Evolutionary conservation across 805 yeast species (phyloP).

Genomic region (Saccharomycopsis malanga): DNA sequence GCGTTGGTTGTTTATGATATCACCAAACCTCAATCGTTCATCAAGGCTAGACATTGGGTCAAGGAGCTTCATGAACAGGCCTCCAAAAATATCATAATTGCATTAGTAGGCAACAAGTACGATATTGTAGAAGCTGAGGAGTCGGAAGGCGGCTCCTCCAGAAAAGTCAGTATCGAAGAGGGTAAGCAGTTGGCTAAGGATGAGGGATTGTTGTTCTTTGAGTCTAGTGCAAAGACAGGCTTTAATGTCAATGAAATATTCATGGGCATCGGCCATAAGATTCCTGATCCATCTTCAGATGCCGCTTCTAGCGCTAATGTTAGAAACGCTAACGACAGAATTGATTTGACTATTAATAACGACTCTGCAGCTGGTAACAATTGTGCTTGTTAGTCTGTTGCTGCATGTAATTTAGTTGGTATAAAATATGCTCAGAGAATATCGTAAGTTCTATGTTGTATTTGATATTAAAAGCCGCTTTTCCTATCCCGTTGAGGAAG

Average conservation of each 20-base stretch:
- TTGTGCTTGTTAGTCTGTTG: conserved; percentile 34
- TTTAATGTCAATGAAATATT: conserved; percentile 87
- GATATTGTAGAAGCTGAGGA: conserved; percentile 69
- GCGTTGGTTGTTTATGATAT: conserved; percentile 94
- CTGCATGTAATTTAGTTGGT: too few species aligned
- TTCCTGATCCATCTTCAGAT: conserved; percentile 40
- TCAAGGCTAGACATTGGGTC: conserved; percentile 98
- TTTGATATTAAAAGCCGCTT: too few species aligned
- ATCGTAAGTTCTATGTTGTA: too few species aligned
- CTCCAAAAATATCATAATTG: conserved; percentile 82
- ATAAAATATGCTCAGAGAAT: too few species aligned
- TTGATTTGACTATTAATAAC: conserved; percentile 33
- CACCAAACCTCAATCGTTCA: conserved; percentile 89
- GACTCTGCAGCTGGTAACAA: conserved; percentile 24
- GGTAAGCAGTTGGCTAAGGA: conserved; percentile 85
- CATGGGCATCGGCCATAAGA: conserved; percentile 79
- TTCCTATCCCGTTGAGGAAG: too few species aligned
- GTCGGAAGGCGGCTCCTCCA: conserved; percentile 86
- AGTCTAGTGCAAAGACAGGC: conserved; percentile 90
- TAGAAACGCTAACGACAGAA: conserved; percentile 26
- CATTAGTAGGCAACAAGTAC: conserved; percentile 87
- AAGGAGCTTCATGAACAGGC: conserved; percentile 95
- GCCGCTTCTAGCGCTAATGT: conserved; percentile 5
- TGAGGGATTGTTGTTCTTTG: conserved; percentile 84
- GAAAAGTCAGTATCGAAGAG: conserved; percentile 81